Evolutionary conservation across 2,329 filamentous ascomycete species (phyloP), one percentile per base, ranked within the genome.

Genomic region (Acephala macrosclerotiorum): DNA sequence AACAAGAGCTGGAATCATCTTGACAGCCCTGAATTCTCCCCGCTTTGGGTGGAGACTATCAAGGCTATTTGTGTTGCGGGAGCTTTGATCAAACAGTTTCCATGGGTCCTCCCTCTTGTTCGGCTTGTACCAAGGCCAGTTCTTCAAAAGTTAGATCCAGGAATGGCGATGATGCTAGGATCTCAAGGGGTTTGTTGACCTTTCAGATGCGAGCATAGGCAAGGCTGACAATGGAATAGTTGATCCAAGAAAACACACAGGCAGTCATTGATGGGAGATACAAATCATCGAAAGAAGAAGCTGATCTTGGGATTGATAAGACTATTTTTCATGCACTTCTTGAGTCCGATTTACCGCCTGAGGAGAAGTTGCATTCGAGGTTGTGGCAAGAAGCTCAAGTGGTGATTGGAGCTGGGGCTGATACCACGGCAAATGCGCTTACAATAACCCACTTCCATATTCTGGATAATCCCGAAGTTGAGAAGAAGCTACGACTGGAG

Each of bases 1-100:
- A 76, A 70, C 38, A 51, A 66, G 11, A 68, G 58, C 42, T 68
- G 69, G 66, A 67, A 72, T 53, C 61, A 67, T 58, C 63, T 74
- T 9, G 70, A 74, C 26, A 64, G 55, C 40, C 60, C 63, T 16
- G 68, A 74, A 40, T 74, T 74, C 53, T 14, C 25, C 3, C 49
- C 25, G 7, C 26, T 53, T 2, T 53, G 12, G 49, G 25, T 49
- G 7, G 49, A 71, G 29, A 69, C 70, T 0, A 66, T 70, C 20
- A 65, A 70, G 55, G 59, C 42, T n/a, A 63, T 59, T 7, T 65
- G 57, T 16, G 61, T 57, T 14, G 47, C 61, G 36, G 67, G 67
- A 18, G 60, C 66, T 35, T 38, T 69, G 22, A 56, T 68, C 20
- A 72, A 72, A 42, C 70, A 73, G n/a, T 70, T 71, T 22, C 68